These are phyloP conservation scores for Teunomyces funiuensis DNA, from an alignment of 805 yeast genomes.

Conservation along the genomic window DNA sequence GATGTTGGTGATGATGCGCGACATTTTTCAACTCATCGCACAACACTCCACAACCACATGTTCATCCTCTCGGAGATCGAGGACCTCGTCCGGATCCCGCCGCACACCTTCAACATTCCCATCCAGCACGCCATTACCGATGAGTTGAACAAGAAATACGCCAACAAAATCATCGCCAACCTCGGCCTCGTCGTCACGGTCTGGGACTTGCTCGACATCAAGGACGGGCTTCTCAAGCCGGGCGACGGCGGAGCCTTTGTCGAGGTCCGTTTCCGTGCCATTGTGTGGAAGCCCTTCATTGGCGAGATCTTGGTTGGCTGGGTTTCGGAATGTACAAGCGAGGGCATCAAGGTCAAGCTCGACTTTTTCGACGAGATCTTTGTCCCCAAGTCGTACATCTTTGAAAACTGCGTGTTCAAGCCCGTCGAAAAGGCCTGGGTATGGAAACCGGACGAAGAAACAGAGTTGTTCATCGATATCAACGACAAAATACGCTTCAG, in stretches of 20 bases:
- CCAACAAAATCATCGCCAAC: conserved; percentile 81
- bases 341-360: conserved; percentile 81
- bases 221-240: conserved; percentile 86
- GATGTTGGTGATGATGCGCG: not conserved
- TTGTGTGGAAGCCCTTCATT: conserved; percentile 89
- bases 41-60: conserved; percentile 49
- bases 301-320: conserved; percentile 94
- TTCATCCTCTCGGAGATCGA: conserved; percentile 78
- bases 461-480: conserved; percentile 78
- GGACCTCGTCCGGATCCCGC: conserved; percentile 86
- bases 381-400: conserved; percentile 78
- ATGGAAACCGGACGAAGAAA: conserved; percentile 79
- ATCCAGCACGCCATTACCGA: conserved; percentile 71
- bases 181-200: conserved; percentile 82
- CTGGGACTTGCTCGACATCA: conserved; percentile 79
- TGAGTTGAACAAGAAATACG: conserved; percentile 79
- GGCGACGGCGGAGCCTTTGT: conserved; percentile 92
- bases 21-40: conserved; percentile 5
- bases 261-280: conserved; percentile 68
- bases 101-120: conserved; percentile 74
- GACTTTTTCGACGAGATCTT: conserved; percentile 91
- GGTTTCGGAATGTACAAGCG: conserved; percentile 83
- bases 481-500: conserved; percentile 91
- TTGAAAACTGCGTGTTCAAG: conserved; percentile 69
- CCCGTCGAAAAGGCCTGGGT: conserved; percentile 92